Conservation (phyloP, 495 filamentous ascomycete species). For the Terfezia claveryi region DNA sequence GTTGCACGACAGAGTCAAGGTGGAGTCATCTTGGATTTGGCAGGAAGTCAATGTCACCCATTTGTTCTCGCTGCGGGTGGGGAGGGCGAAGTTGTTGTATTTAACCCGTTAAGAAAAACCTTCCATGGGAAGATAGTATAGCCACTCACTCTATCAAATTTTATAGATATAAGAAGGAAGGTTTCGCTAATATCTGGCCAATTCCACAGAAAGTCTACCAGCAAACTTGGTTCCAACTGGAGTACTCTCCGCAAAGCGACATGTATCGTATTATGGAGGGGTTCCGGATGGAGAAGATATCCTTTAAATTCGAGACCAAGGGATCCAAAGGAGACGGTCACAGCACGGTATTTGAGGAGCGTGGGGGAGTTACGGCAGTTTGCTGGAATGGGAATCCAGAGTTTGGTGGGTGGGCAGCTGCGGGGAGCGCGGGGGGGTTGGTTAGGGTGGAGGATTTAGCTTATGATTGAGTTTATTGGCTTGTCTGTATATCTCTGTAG, state of each 20-base stretch:
- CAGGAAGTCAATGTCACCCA: slow-evolving; percentile 30
- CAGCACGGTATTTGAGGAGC: slow-evolving; percentile 35
- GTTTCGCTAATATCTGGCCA: background rate
- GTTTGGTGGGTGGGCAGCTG: slow-evolving; percentile 43
- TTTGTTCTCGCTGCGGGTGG: slow-evolving; percentile 32
- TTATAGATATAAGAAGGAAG: background rate
- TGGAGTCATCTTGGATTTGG: slow-evolving; percentile 22
- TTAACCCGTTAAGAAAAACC: slow-evolving; percentile 34
- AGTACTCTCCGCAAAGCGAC: slow-evolving; percentile 26
- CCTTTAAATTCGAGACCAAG: slow-evolving; percentile 3
- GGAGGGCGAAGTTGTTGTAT: slow-evolving; percentile 31
- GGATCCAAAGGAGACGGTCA: slow-evolving; percentile 13
- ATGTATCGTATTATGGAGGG: slow-evolving; percentile 38
- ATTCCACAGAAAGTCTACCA: slow-evolving; percentile 27
- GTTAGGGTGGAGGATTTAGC: slow-evolving; percentile 48
- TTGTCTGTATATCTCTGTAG: no score
- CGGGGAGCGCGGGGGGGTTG: slow-evolving; percentile 38
- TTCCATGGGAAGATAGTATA: slow-evolving; percentile 27
- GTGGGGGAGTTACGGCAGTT: slow-evolving; percentile 31
- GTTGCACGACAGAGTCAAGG: slow-evolving; percentile 16
- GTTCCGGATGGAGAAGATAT: slow-evolving; percentile 28
- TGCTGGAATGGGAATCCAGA: slow-evolving; percentile 45
- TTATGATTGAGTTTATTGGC: background rate
- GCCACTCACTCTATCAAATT: background rate
- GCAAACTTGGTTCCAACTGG: slow-evolving; percentile 40